Base-by-base conservation (phyloP, 345 rosid species). In the Lenwebbia sp. region DNA sequence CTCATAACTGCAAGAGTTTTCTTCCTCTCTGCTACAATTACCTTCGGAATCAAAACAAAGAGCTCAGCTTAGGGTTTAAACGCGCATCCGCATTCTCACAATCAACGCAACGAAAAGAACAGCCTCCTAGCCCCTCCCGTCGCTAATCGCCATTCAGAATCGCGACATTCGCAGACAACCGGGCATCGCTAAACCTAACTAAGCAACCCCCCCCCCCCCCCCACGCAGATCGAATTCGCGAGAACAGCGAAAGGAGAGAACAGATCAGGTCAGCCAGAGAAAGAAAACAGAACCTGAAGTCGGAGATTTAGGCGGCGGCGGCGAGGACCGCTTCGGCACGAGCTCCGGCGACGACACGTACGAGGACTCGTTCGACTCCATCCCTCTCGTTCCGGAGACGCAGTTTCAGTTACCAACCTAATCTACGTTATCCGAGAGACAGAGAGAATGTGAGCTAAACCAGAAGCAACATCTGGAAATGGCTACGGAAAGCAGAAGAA, bases 331-430 rank as follows among this genome's bases (percentile, higher is more conserved):
- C 88, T 92, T 89, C 70, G 91, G 90, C 53, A 86, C 91, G 62
- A 90, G 94, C 94, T 96, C 99, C 57, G 99, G 98, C 26, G 96
- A 94, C 57, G 95, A 94, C 53, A 93, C 90, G 88, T 93, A 94
- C 81, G 96, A 96, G 62, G 97, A 93, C 89, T 95, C 99, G 52
- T 95, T 96, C 74, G 98, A 94, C 88, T 96, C 99, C 99, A 97
- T 97, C 41, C 28, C 33, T 49, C 81, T 49, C 55, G 81, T 57
- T 74, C 84, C 4, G 56, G 53, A 13, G 15, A 47, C 52, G 54
- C 83, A 28, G 70, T n/a, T 12, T 25, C 60, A 54, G 53, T 49
- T 6, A 2, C 78, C 44, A 12, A 19, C 78, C 44, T 70, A 70
- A 70, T 33, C 78, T 33, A 70, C 78, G 5, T 40, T 62, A 62